Percentiles rank a stretch among this genome's conserved stretches.
These are phyloP conservation scores for Tylopilus plumbeoviolaceoides DNA, from an alignment of 768 basidiomycete species.

Conservation along the genomic window DNA sequence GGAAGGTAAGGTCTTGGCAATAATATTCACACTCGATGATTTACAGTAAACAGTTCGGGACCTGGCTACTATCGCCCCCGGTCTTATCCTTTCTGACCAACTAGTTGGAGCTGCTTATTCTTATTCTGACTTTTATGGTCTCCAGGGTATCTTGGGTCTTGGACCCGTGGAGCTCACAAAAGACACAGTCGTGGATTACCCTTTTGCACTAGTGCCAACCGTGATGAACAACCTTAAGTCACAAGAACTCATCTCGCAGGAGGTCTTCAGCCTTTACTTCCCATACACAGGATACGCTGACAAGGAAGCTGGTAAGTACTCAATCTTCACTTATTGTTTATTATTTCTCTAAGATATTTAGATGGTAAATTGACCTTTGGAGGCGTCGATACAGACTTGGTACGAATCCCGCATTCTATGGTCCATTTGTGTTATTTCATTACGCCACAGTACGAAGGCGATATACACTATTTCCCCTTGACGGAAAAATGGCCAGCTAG, in stretches of 20 bases:
- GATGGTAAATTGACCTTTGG: conserved; percentile 27
- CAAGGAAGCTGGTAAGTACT: conserved; percentile 5
- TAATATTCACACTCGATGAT: background rate
- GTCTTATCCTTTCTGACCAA: conserved; percentile 23
- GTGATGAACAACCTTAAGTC: conserved; percentile 21
- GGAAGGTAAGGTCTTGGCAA: conserved; percentile 21
- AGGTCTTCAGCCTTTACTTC: conserved; percentile 19
- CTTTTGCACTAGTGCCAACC: conserved; percentile 14
- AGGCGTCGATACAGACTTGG: conserved; percentile 13
- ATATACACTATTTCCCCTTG: conserved; percentile 21
- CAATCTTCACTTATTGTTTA: background rate
- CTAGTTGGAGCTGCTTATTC: conserved; percentile 28
- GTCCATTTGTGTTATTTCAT: background rate
- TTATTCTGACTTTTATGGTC: conserved; percentile 8
- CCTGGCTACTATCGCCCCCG: conserved; percentile 20
- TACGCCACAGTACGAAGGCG: conserved; percentile 16
- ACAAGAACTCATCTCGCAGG: conserved; percentile 11
- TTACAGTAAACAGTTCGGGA: conserved; percentile 14
- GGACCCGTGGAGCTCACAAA: conserved; percentile 20
- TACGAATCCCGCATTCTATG: background rate
- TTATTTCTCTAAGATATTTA: background rate
- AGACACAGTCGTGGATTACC: too few species aligned
- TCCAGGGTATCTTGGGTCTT: conserved; percentile 27
- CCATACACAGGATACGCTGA: conserved; percentile 14
- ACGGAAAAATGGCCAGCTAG: conserved; percentile 24